Evolutionary conservation across 2,329 filamentous ascomycete species (phyloP), one percentile per base, ranked within the genome.

Genomic region (Sporothrix euskadiensis): DNA sequence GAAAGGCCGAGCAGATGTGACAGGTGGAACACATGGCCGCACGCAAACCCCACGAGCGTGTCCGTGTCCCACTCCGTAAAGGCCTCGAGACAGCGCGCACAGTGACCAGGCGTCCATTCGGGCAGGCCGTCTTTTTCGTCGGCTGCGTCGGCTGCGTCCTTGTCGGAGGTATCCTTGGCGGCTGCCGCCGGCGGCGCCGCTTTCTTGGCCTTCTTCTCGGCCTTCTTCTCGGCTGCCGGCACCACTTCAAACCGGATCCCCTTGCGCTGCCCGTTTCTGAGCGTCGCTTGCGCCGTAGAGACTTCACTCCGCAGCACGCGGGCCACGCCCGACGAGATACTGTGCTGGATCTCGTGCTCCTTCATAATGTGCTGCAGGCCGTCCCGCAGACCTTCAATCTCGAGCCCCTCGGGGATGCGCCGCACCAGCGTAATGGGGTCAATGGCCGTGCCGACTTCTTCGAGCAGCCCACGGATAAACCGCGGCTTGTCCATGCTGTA

Each of bases 401-500:
- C 94, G 0, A 99, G 86, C 0, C 96, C 94, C 79, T 97, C 94
- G 0, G 96, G 96, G 39, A 99, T 99, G 5, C 94, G 89, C 16
- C 92, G 88, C 6, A 99, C 93, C 3, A 99, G 88, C 19, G 91
- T 92, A 75, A 98, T 95, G 0, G 96, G 96, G 78, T 98, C 91
- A 78, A 99, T 96, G 1, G 94, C 90, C 0, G 94, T 98, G 49
- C 96, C 96, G 1, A 97, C 95, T 83, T 98, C 94, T 78, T 97
- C 94, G 0, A 99, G 88, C 3, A 99, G 85, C 0, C 93, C 94
- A 14, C 93, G 91, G 77, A 99, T 98, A 83, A 99, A 99, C 56
- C 89, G 89, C 0, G 96, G 96, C 79, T 98, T 97, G 83, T 98
- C 94, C 96, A 99, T 98, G 75, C 92, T 95, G 81, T 98, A 98